phyloP scores from a whole-genome alignment of 371 early-diverging fungal species.

The Syncephalastrum sp. region DNA sequence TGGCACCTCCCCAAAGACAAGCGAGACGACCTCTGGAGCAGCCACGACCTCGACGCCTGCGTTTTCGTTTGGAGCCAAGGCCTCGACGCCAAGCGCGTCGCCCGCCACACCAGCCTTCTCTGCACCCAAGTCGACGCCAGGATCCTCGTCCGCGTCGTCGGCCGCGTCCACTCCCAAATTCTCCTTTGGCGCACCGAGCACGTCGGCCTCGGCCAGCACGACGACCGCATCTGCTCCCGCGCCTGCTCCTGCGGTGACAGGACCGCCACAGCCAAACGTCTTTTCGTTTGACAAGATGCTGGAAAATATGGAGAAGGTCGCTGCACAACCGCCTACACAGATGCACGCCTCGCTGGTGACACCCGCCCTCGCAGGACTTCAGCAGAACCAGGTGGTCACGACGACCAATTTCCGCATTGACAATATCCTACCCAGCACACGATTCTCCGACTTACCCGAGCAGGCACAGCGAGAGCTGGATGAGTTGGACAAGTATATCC shows the following conservation, averaged over 20 bases:
- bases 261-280: constrained; percentile 23
- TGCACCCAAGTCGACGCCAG: background rate
- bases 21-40: no score
- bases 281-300: constrained; percentile 35
- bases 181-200: constrained; percentile 17
- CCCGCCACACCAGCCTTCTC: background rate
- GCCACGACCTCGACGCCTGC: background rate
- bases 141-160: background rate
- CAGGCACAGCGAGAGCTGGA: constrained; percentile 44
- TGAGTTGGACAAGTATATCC: constrained; percentile 37
- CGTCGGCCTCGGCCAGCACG: background rate
- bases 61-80: background rate
- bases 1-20: background rate
- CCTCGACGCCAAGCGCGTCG: no score
- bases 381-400: constrained; percentile 36
- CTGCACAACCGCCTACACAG: constrained; percentile 30
- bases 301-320: constrained; percentile 24
- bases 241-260: constrained; percentile 1
- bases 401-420: constrained; percentile 47
- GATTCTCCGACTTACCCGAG: constrained; percentile 44
- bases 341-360: constrained; percentile 32
- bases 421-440: constrained; percentile 34
- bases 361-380: constrained; percentile 23
- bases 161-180: constrained; percentile 5
- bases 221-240: constrained; percentile 10